These are phyloP conservation scores for Rhinocladiella mackenziei DNA, from an alignment of 2,329 filamentous ascomycete genomes.

Conservation along the genomic window DNA sequence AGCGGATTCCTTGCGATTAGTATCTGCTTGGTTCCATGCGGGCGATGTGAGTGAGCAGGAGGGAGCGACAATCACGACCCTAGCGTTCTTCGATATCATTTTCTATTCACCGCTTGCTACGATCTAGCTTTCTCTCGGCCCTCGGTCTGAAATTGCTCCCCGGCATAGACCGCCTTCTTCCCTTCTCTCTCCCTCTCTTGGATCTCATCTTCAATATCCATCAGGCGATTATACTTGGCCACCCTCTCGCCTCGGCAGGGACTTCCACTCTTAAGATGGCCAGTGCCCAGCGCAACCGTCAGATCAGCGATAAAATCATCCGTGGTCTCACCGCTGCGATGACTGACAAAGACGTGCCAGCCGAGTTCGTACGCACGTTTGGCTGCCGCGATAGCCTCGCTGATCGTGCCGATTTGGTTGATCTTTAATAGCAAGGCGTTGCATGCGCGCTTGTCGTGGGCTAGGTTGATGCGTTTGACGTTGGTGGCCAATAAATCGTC, in stretches of 20 bases:
- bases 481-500: conserved; percentile 43
- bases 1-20: too few species aligned
- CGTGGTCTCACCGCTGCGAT: conserved; percentile 42
- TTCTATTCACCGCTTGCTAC: too few species aligned
- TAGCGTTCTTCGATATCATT: too few species aligned
- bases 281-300: conserved; percentile 37
- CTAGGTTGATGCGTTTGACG: conserved; percentile 35
- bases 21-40: too few species aligned
- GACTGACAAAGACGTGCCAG: conserved; percentile 44
- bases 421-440: conserved; percentile 43
- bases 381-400: conserved; percentile 39
- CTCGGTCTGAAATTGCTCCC: not conserved
- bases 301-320: conserved; percentile 46
- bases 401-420: conserved; percentile 44
- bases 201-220: conserved; percentile 40
- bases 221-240: conserved; percentile 44
- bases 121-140: too few species aligned
- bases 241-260: conserved; percentile 42
- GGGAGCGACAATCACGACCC: too few species aligned
- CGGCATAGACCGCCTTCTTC: not conserved
- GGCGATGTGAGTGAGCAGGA: too few species aligned
- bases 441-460: conserved; percentile 39
- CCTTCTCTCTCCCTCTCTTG: not conserved
- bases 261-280: conserved; percentile 42
- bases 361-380: conserved; percentile 34